Conservation (phyloP, 441 rosid genomes). For the Biscutella laevigata region DNA sequence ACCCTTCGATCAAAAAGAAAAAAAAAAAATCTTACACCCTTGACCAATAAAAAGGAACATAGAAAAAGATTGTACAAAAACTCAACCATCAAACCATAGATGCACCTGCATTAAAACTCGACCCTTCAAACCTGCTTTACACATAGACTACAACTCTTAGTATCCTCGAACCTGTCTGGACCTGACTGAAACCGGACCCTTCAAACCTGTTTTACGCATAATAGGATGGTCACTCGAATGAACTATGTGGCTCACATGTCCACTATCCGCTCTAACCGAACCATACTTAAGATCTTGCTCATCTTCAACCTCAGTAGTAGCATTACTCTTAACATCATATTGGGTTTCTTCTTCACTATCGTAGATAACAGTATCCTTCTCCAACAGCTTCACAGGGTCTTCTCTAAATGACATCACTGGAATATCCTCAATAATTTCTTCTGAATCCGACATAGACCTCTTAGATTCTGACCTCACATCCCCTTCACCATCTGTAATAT, state of each 20-base stretch:
- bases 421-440: conserved; percentile 22
- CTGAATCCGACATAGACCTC: conserved; percentile 33
- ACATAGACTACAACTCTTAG: no score
- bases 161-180: conserved; percentile 53
- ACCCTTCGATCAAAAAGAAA: no score
- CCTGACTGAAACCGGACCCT: conserved; percentile 49
- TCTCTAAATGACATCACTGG: conserved; percentile 33
- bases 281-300: not conserved
- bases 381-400: conserved; percentile 40
- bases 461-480: conserved; percentile 25
- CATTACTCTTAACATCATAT: not conserved
- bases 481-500: conserved; percentile 15
- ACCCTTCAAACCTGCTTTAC: no score
- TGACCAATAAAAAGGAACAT: conserved; percentile 2
- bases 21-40: not conserved
- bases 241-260: conserved; percentile 19
- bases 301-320: conserved; percentile 7
- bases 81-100: conserved; percentile 1
- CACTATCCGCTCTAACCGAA: conserved; percentile 21
- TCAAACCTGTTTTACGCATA: conserved; percentile 26
- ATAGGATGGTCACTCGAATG: conserved; percentile 26
- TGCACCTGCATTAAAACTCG: no score
- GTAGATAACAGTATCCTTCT: conserved; percentile 42
- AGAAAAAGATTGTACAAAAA: conserved; percentile 9
- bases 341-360: conserved; percentile 47